These are phyloP conservation scores for Yamadazyma blattariae DNA, from an alignment of 1,139 yeast species.

Conservation along the genomic window DNA sequence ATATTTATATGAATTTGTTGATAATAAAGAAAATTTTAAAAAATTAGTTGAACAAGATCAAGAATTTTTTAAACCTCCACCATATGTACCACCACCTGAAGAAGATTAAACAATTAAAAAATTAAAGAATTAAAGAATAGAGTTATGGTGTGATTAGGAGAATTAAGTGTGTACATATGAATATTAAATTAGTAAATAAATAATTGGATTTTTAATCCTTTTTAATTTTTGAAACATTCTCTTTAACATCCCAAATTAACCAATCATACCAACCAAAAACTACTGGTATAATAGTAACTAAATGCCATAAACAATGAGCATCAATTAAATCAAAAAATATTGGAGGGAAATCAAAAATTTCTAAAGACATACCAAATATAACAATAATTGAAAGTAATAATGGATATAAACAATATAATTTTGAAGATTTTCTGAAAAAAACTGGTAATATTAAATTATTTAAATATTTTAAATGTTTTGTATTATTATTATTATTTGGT, in stretches of 20 bases:
- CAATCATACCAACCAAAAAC: constrained; percentile 47
- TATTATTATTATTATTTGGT: constrained; percentile 18
- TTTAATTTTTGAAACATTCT: constrained; percentile 18
- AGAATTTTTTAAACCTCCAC: constrained; percentile 66
- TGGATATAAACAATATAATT: constrained; percentile 42
- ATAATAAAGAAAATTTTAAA: constrained; percentile 59
- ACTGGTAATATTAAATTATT: constrained; percentile 23
- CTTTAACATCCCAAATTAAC: constrained; percentile 44
- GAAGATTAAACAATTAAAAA: constrained; percentile 19
- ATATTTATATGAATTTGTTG: constrained; percentile 74
- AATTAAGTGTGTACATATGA: no score
- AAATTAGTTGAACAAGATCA: constrained; percentile 65
- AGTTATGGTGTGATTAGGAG: no score
- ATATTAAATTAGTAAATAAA: no score
- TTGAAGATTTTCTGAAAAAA: constrained; percentile 37
- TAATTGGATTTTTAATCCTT: no score
- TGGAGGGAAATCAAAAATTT: constrained; percentile 87
- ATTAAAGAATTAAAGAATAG: background rate
- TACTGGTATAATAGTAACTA: constrained; percentile 67
- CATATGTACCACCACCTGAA: constrained; percentile 41
- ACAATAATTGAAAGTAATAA: constrained; percentile 49
- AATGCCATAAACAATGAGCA: constrained; percentile 95
- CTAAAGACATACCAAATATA: constrained; percentile 76
- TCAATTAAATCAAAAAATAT: constrained; percentile 61
- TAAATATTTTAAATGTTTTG: constrained; percentile 19